Conservation (phyloP, 78 protist species). For the Pigoraptor vietnamica region DNA sequence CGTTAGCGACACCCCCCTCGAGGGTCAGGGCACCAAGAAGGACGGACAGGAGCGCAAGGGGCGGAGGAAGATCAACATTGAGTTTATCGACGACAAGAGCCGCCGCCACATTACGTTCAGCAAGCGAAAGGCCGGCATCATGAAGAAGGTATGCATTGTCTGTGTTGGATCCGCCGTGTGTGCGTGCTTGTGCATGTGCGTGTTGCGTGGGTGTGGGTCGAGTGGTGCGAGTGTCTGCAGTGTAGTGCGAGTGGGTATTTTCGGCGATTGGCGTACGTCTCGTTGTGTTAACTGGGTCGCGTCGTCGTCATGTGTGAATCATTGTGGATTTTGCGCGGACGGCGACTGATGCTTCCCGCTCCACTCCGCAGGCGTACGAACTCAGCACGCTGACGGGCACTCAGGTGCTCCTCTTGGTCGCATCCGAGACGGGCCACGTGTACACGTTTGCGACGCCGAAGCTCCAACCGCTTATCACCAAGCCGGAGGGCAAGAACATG, state of each 20-base stretch:
- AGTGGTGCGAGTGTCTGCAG: neutral
- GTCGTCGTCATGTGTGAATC: too few species aligned
- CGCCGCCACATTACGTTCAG: constrained; percentile 86
- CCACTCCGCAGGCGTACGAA: constrained; percentile 61
- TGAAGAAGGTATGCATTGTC: constrained; percentile 78
- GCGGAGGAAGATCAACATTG: constrained; percentile 81
- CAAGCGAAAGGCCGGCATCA: constrained; percentile 77
- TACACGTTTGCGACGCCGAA: constrained; percentile 93
- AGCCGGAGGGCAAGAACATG: constrained; percentile 50
- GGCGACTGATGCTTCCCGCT: neutral
- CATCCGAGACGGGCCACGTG: constrained; percentile 90
- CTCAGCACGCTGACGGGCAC: constrained; percentile 85
- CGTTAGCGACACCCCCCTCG: neutral
- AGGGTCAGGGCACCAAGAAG: neutral
- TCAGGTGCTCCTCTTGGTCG: constrained; percentile 83
- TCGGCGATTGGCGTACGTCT: too few species aligned
- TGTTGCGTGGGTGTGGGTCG: neutral
- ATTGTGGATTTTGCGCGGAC: too few species aligned
- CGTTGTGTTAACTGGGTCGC: too few species aligned
- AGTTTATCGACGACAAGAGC: constrained; percentile 75
- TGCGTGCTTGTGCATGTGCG: too few species aligned
- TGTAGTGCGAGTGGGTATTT: too few species aligned
- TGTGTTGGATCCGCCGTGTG: too few species aligned
- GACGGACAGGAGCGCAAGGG: constrained; percentile 39
- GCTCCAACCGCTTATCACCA: constrained; percentile 84